Conservation (phyloP, 2,329 filamentous ascomycete species). For the Ceratocystis cubensis region DNA sequence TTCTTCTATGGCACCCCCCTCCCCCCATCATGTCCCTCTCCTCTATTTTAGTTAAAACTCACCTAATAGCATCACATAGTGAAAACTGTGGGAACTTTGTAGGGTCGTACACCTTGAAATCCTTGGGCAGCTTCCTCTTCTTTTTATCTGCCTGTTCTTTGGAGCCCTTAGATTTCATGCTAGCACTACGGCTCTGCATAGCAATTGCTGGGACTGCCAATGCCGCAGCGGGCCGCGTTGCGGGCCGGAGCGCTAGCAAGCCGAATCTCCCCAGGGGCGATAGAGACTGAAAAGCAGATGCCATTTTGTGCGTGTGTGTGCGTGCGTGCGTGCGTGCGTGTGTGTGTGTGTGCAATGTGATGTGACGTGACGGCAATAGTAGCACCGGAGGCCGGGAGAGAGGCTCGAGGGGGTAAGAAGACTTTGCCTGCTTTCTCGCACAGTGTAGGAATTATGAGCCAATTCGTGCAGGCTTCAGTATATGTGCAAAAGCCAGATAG, state of each 20-base stretch:
- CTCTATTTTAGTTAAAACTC: slow-evolving; percentile 24
- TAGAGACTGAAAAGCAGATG: slow-evolving; percentile 10
- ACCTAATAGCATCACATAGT: slow-evolving; percentile 89
- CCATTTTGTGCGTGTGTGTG: slow-evolving; percentile 5
- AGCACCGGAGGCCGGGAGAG: too few species aligned
- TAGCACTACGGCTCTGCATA: slow-evolving; percentile 21
- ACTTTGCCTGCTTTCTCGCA: too few species aligned
- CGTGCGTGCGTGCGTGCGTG: too few species aligned
- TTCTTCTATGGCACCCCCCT: too few species aligned
- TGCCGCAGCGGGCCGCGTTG: not conserved
- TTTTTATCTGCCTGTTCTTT: slow-evolving; percentile 33
- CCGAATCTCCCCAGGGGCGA: slow-evolving; percentile 10
- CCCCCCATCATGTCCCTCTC: too few species aligned
- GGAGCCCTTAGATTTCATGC: slow-evolving; percentile 19
- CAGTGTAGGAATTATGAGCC: not conserved
- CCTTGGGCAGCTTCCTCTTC: slow-evolving; percentile 50
- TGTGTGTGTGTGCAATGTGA: not conserved
- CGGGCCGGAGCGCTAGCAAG: slow-evolving; percentile 10
- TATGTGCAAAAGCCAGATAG: not conserved
- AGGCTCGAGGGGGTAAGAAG: too few species aligned
- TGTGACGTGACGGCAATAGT: too few species aligned
- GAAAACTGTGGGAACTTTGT: slow-evolving; percentile 56
- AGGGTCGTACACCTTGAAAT: slow-evolving; percentile 53
- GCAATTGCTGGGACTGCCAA: slow-evolving; percentile 2
- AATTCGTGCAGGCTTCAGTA: not conserved